These are phyloP conservation scores for Hevea brasiliensis DNA, from an alignment of 345 rosid species.

Conservation along the genomic window DNA sequence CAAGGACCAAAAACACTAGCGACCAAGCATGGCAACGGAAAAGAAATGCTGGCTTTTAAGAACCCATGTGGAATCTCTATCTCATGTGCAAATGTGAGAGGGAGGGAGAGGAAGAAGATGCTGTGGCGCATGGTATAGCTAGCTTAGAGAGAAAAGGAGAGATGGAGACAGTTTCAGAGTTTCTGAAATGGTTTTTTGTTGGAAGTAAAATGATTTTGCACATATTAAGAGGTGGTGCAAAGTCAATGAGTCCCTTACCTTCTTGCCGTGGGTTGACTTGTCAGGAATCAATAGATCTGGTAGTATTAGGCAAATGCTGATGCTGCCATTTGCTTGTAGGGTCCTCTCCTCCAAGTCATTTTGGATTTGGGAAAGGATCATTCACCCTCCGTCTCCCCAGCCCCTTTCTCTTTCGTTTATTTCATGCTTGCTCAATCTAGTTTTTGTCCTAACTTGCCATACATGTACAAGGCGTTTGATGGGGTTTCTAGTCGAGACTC, in stretches of 20 bases:
- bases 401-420: not conserved
- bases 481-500: too few relatives aligned
- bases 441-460: not conserved
- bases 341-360: not conserved
- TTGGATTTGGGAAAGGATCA: not conserved
- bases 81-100: too few relatives aligned
- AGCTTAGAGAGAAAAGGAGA: not conserved
- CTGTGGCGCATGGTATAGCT: not conserved
- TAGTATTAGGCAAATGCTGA: slow-evolving; percentile 34
- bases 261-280: slow-evolving; percentile 38
- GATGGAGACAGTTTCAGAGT: slow-evolving; percentile 23
- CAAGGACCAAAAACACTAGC: too few relatives aligned
- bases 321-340: not conserved
- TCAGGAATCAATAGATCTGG: slow-evolving; percentile 35
- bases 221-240: slow-evolving; percentile 10
- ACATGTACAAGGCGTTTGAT: too few relatives aligned
- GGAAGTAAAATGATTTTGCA: not conserved
- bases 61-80: too few relatives aligned
- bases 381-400: not conserved
- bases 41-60: too few relatives aligned
- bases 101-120: not conserved
- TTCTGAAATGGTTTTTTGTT: slow-evolving; percentile 10
- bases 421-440: not conserved
- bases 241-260: slow-evolving; percentile 42
- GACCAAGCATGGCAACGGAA: too few relatives aligned